A percentile compares a stretch with the other conserved stretches of the same genome.
These are phyloP conservation scores for Calophaca sinica DNA, from an alignment of 306 rosid genomes.

Conservation along the genomic window DNA sequence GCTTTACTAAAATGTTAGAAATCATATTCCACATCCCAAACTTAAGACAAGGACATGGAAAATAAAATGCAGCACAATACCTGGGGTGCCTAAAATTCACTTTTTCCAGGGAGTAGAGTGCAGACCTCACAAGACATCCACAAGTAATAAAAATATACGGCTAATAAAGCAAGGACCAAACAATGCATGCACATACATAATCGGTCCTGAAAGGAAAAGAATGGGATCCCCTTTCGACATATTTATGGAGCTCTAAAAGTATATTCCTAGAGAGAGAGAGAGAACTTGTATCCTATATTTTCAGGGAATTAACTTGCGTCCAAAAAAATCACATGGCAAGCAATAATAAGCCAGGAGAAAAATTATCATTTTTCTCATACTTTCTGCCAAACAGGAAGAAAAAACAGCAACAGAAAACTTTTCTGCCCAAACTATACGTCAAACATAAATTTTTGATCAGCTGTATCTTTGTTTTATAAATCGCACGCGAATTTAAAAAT, in stretches of 20 bases:
- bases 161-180: slow-evolving; percentile 11
- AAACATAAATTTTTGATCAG: not conserved
- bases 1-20: slow-evolving; percentile 17
- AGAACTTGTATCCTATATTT: not conserved
- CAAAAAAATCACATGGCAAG: not conserved
- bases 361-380: no score
- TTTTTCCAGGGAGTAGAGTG: not conserved
- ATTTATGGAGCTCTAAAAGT: slow-evolving; percentile 16
- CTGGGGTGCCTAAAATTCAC: not conserved
- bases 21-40: not conserved
- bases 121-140: not conserved
- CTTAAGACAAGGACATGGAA: slow-evolving; percentile 8
- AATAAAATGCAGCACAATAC: slow-evolving; percentile 6
- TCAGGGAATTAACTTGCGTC: not conserved
- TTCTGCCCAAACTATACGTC: not conserved
- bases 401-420: not conserved
- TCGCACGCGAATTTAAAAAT: not conserved
- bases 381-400: not conserved
- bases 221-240: not conserved
- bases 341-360: not conserved
- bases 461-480: not conserved
- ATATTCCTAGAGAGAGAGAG: not conserved
- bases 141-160: not conserved
- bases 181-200: slow-evolving; percentile 13
- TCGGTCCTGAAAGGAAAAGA: not conserved